Evolutionary conservation across 768 basidiomycete genomes (phyloP).

Genomic region (Termitomyces sp.): DNA sequence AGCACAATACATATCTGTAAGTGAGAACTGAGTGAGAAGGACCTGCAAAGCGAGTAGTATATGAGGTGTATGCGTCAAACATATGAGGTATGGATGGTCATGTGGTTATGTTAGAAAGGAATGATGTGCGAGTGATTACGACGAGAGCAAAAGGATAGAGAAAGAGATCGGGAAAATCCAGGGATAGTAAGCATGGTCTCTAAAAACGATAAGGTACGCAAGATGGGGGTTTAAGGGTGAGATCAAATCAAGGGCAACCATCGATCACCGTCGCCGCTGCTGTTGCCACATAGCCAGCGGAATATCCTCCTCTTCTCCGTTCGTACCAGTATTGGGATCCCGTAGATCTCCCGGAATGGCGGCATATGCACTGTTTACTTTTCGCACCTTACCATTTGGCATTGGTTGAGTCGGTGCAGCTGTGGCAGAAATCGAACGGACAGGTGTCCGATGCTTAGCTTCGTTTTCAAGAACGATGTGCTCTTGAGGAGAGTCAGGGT

Average conservation of each 20-base stretch:
- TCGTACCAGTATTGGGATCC: conserved; percentile 15
- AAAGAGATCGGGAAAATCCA: conserved; percentile 10
- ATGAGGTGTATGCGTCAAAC: conserved; percentile 8
- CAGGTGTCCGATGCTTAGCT: conserved; percentile 35
- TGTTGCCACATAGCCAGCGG: conserved; percentile 79
- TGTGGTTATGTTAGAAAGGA: conserved; percentile 1
- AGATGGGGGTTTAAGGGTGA: conserved; percentile 7
- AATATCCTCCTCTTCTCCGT: conserved; percentile 70
- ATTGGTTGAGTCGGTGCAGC: conserved; percentile 33
- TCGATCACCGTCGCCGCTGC: conserved; percentile 51
- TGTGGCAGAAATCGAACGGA: conserved; percentile 71
- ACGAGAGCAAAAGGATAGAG: conserved; percentile 2
- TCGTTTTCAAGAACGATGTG: conserved; percentile 18
- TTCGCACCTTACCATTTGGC: conserved; percentile 52
- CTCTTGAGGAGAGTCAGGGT: conserved; percentile 29
- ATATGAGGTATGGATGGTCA: conserved; percentile 2
- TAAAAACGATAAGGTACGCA: conserved; percentile 9
- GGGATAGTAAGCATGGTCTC: conserved; percentile 18
- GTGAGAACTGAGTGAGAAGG: conserved; percentile 4
- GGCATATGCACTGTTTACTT: conserved; percentile 63
- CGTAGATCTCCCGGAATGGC: conserved; percentile 34
- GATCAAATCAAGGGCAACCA: background rate
- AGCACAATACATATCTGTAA: conserved; percentile 14
- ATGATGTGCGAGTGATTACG: conserved; percentile 2
- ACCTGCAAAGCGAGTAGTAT: conserved; percentile 10